Evolutionary conservation across 441 rosid genomes (phyloP).

Genomic region (Euphorbia celastroides): DNA sequence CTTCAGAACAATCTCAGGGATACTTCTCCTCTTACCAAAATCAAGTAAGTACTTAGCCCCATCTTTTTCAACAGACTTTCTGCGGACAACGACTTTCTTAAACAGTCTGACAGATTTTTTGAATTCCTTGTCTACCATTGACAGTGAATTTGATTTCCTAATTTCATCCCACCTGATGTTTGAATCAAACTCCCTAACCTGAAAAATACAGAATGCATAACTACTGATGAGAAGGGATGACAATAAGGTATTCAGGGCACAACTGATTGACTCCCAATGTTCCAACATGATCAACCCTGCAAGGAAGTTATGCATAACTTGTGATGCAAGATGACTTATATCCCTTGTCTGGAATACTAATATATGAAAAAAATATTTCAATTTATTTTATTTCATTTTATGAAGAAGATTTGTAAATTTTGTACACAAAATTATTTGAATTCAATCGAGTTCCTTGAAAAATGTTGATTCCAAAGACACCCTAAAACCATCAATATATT

Average conservation of each 20-base stretch:
- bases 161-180: conserved; percentile 86
- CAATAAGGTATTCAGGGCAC: background rate
- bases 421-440: too few species aligned
- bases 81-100: conserved; percentile 79
- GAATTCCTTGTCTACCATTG: conserved; percentile 60
- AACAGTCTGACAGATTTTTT: conserved; percentile 72
- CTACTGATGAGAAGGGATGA: background rate
- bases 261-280: background rate
- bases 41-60: conserved; percentile 82
- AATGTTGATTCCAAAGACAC: too few species aligned
- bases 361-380: too few species aligned
- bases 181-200: conserved; percentile 84
- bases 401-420: too few species aligned
- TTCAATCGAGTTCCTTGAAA: too few species aligned
- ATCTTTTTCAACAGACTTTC: conserved; percentile 57
- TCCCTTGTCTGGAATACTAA: too few species aligned
- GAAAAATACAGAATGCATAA: conserved; percentile 20
- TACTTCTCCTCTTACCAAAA: conserved; percentile 89
- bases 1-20: conserved; percentile 68
- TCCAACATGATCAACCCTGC: background rate
- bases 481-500: background rate
- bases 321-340: too few species aligned
- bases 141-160: conserved; percentile 54
- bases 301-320: background rate
- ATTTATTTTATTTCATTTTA: too few species aligned